Conservation (phyloP, 345 rosid genomes). For the Toxicodendron radicans region DNA sequence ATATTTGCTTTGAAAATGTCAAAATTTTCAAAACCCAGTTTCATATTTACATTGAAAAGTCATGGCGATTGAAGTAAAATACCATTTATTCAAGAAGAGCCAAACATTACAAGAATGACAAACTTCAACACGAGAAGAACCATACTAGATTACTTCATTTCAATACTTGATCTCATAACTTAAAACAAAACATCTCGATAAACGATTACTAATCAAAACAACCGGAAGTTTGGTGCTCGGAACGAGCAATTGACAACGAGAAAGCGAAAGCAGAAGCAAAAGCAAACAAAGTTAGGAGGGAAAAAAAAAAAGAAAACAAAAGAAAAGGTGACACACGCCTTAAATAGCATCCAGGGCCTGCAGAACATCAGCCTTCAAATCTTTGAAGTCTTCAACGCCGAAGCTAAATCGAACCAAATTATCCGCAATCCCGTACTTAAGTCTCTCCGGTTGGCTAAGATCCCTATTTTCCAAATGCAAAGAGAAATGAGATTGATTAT, state of each 20-base stretch:
- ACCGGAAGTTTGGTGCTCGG: slow-evolving; percentile 11
- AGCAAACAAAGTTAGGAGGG: not conserved
- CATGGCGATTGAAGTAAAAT: too few species aligned
- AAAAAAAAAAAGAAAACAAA: not conserved
- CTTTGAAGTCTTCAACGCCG: slow-evolving; percentile 92
- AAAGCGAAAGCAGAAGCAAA: too few species aligned
- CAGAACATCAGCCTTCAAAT: slow-evolving; percentile 80
- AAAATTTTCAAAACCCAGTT: too few species aligned
- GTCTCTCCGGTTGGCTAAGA: slow-evolving; percentile 71
- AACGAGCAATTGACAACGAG: slow-evolving; percentile 23
- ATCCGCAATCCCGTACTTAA: slow-evolving; percentile 77
- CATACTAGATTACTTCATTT: slow-evolving; percentile 11
- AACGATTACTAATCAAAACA: not conserved
- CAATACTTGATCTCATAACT: slow-evolving; percentile 7
- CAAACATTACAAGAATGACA: too few species aligned
- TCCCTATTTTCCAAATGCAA: slow-evolving; percentile 55
- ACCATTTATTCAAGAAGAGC: too few species aligned
- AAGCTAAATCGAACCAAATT: slow-evolving; percentile 94
- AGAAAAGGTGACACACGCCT: not conserved
- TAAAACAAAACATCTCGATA: slow-evolving; percentile 7
- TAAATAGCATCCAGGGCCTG: slow-evolving; percentile 80
- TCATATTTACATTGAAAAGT: too few species aligned
- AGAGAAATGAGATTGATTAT: not conserved
- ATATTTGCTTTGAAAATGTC: too few species aligned
- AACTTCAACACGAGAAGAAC: too few species aligned